These are phyloP conservation scores for Bryum argenteum DNA, from an alignment of 225 moss, liverwort and hornwort species.

Conservation along the genomic window DNA sequence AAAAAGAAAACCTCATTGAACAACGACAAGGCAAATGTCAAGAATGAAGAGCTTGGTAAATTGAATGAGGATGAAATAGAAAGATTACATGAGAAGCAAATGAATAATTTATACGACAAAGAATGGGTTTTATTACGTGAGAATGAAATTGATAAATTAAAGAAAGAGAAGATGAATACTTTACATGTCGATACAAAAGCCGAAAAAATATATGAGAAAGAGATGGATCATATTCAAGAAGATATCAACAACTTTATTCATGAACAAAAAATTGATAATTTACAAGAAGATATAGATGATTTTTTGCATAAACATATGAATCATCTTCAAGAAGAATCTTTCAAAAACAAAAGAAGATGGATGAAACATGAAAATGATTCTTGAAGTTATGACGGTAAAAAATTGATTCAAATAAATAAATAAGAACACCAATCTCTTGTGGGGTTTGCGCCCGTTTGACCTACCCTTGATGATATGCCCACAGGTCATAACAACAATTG, in stretches of 20 bases:
- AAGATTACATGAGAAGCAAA: conserved; percentile 6
- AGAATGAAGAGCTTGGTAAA: rapidly evolving
- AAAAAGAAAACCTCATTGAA: not conserved
- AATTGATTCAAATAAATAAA: too few species aligned
- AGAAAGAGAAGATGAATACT: conserved; percentile 5
- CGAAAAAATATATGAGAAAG: not conserved
- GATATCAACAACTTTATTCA: conserved; percentile 20
- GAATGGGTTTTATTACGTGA: conserved; percentile 8
- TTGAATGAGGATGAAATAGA: conserved; percentile 17
- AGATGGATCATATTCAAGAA: conserved; percentile 34
- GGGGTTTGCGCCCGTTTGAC: too few species aligned
- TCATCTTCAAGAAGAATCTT: not conserved
- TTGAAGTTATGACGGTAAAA: not conserved
- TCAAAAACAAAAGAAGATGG: not conserved
- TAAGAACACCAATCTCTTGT: too few species aligned
- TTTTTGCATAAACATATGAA: conserved; percentile 24
- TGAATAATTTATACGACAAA: conserved; percentile 23
- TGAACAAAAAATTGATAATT: not conserved
- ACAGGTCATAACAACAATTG: too few species aligned
- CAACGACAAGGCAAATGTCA: not conserved
- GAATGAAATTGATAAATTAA: not conserved
- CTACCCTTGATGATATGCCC: too few species aligned
- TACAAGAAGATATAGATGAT: not conserved
- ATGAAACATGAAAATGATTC: not conserved
- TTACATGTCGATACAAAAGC: not conserved